Base-by-base conservation (phyloP, 345 rosid species). In the Brassica juncea region DNA sequence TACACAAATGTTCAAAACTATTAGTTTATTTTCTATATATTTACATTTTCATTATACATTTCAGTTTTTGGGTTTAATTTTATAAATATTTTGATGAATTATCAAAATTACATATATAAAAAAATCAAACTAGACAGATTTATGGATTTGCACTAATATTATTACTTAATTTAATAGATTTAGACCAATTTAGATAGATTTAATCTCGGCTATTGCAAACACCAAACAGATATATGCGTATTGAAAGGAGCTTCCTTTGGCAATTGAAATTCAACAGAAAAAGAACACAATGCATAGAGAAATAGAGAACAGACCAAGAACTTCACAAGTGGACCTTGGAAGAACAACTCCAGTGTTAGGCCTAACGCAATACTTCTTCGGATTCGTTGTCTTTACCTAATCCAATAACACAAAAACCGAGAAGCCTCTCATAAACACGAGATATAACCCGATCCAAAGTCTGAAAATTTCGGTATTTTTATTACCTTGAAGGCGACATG, bases 301-400 rank as follows among this genome's bases (percentile, higher is more conserved):
- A 6, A 5, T 1, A 19, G n/a, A 34, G 8, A 70, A 75, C 68
- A 2, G 21, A 92, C 97, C 94, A 34, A 85, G 89, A 75, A 92
- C 90, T 84, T 82, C 84, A 84, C 97, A 88, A 10, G 97, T 68
- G 39, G 79, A 52, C 62, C 97, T 68, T 3, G 98, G 98, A 75
- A 85, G 77, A 75, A 92, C 91, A 69, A 92, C 70, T 34, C 97
- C 97, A 57, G 88, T 77, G 82, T 94, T 94, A 30, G 98, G 98
- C 55, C 97, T 89, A 59, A 94, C 98, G 9, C 92, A 88, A 74
- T 94, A 94, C 76, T 89, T 94, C 77, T 84, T 94, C 2, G 97
- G 98, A 73, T 88, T 92, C 54, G 97, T 94, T 3, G 98, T 94
- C 79, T 94, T 92, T 71, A 94, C 97, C 98, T 94, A 5, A 73